Evolutionary conservation across 1,284 basidiomycete species (phyloP).

Genomic region (Sutorius eximius): DNA sequence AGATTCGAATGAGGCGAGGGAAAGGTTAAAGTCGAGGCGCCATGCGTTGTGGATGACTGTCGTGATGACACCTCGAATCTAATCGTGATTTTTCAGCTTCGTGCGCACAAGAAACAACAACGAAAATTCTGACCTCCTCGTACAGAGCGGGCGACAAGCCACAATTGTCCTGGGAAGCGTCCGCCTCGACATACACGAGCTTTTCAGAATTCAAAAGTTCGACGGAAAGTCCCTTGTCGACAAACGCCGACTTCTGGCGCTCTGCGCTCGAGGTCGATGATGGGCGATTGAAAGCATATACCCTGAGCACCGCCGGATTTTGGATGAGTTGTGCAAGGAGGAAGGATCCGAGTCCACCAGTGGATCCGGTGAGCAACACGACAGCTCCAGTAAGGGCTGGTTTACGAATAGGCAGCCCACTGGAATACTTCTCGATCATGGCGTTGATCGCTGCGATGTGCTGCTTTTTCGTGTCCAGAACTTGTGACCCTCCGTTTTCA

Average conservation of each 20-base stretch:
- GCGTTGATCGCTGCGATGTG: slow-evolving; percentile 4
- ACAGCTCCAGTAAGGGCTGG: background rate
- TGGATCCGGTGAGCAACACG: slow-evolving; percentile 14
- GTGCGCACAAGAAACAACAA: too few species aligned
- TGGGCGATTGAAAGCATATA: slow-evolving; percentile 13
- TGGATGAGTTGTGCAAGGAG: slow-evolving; percentile 3
- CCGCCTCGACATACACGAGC: slow-evolving; percentile 8
- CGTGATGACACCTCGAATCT: slow-evolving; percentile 1
- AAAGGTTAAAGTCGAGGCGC: slow-evolving; percentile 15
- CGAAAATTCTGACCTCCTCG: slow-evolving; percentile 1
- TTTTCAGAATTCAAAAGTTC: slow-evolving; percentile 8
- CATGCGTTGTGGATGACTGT: slow-evolving; percentile 14
- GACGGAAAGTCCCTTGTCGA: slow-evolving; percentile 6
- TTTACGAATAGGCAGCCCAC: background rate
- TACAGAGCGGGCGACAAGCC: slow-evolving; percentile 7
- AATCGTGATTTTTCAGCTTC: background rate
- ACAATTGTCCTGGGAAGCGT: slow-evolving; percentile 7
- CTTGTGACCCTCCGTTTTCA: background rate
- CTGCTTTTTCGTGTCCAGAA: background rate
- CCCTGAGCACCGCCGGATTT: background rate
- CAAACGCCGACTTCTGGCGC: slow-evolving; percentile 7
- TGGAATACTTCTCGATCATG: slow-evolving; percentile 13
- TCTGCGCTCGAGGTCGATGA: slow-evolving; percentile 1
- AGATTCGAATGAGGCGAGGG: slow-evolving; percentile 6
- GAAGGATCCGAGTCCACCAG: slow-evolving; percentile 15